Base-by-base conservation (phyloP, 2,329 filamentous ascomycete species). In the Pleoardoris graminearum region DNA sequence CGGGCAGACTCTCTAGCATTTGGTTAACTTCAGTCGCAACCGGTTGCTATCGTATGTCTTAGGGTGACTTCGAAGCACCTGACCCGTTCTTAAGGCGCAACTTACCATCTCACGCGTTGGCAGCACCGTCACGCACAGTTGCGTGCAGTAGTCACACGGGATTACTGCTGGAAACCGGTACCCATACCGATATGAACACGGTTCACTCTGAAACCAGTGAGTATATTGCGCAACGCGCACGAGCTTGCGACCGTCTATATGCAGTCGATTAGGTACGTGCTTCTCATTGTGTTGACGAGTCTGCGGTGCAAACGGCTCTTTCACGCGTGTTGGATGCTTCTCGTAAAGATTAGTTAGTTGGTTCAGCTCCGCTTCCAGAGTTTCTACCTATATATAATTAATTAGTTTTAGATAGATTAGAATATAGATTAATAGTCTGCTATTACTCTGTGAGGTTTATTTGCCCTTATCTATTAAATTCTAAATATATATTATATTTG, bases 151-250 rank as follows among this genome's bases (percentile, higher is more conserved):
- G 22, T 57, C 50, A 30, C 57, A 59, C 22, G 54, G 52, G 8
- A 59, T 38, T 17, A 59, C 41, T 2, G 48, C 42, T 44, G 54
- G 51, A 29, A 51, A 54, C 2, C 21, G 50, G 25, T 50, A 52
- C 3, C 19, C 30, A 19, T 56, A 58, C 7, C 54, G 51, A 21
- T 38, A 49, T 12, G 16, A 11, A 16, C 22, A 38, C n/a, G 23
- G 25, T 41, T n/a, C n/a, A n/a, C n/a, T n/a, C 2, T 17, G 14
- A 16, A 16, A 16, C 41, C 22, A 11, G 14, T 14, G 17, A 16
- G 5, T 17, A 10, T 22, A 19, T 5, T 46, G 23, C 23, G 32
- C 45, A 17, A 16, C 35, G 2, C 36, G 39, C 7, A 37, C 7
- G 12, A 54, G 7, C n/a, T 46, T 36, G 14, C 29, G 30, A 17